Evolutionary conservation across 2,329 filamentous ascomycete genomes (phyloP).

Genomic region (Diplodia seriata): DNA sequence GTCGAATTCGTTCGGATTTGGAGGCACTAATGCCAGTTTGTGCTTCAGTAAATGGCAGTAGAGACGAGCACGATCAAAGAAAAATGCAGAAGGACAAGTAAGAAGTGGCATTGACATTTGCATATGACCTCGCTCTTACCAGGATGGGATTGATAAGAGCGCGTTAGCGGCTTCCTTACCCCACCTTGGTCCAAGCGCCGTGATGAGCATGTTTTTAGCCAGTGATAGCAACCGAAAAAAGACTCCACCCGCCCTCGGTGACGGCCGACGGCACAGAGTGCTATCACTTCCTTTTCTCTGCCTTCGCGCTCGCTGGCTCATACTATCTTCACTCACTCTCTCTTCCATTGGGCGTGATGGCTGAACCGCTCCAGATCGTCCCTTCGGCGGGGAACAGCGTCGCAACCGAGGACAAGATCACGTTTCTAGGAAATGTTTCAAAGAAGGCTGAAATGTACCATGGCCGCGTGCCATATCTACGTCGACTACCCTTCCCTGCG

Average conservation of each 20-base stretch:
- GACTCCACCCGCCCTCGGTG: background rate
- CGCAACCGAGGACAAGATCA: background rate
- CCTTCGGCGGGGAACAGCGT: background rate
- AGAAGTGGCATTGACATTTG: constrained; percentile 20
- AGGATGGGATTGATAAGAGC: constrained; percentile 27
- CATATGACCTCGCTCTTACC: constrained; percentile 26
- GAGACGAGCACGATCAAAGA: background rate
- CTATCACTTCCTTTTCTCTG: background rate
- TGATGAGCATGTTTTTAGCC: constrained; percentile 14
- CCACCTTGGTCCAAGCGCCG: constrained; percentile 27
- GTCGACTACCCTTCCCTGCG: constrained; percentile 62
- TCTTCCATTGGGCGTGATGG: constrained; percentile 6
- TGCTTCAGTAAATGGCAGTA: constrained; percentile 67
- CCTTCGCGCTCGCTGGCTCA: background rate
- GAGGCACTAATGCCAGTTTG: constrained; percentile 90
- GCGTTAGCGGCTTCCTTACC: constrained; percentile 27
- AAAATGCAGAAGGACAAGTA: background rate
- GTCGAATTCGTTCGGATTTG: constrained; percentile 97
- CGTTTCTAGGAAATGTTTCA: constrained; percentile 35
- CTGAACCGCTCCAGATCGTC: constrained; percentile 4
- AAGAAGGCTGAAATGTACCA: constrained; percentile 45
- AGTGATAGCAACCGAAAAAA: constrained; percentile 1
- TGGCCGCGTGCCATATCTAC: constrained; percentile 60
- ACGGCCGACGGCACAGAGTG: constrained; percentile 2
- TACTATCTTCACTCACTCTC: background rate